These are phyloP conservation scores for Hamamelis virginiana DNA, from an alignment of 164 flowering plant genomes.

Conservation along the genomic window DNA sequence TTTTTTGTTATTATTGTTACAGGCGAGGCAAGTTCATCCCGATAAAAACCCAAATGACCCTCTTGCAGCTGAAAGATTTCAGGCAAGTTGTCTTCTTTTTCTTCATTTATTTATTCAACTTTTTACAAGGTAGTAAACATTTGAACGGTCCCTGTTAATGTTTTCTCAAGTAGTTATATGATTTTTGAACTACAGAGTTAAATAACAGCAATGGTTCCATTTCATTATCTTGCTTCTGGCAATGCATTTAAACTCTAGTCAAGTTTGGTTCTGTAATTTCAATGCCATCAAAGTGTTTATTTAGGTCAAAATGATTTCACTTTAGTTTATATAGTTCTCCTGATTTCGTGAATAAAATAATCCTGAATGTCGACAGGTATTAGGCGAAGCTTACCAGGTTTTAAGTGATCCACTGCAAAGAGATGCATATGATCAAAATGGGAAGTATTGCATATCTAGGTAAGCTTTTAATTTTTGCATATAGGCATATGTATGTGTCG, in stretches of 20 bases:
- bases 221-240: no score
- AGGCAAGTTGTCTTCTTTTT: slow-evolving; percentile 43
- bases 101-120: not conserved
- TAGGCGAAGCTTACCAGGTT: slow-evolving; percentile 95
- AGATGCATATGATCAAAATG: slow-evolving; percentile 78
- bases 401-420: slow-evolving; percentile 86
- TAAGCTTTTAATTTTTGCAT: slow-evolving; percentile 16
- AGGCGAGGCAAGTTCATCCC: slow-evolving; percentile 96
- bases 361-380: slow-evolving; percentile 38
- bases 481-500: not conserved
- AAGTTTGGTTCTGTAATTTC: not conserved
- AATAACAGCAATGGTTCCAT: no score
- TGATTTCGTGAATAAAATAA: not conserved
- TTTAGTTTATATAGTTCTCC: not conserved
- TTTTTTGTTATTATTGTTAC: slow-evolving; percentile 24
- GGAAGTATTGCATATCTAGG: slow-evolving; percentile 71
- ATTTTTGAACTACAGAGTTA: no score
- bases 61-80: slow-evolving; percentile 83
- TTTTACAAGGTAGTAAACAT: not conserved
- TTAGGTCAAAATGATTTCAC: not conserved
- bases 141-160: no score
- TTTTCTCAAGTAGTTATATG: not conserved
- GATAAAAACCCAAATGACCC: slow-evolving; percentile 92
- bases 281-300: not conserved
- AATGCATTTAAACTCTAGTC: no score